Evolutionary conservation across 1,284 basidiomycete species (phyloP), one percentile per base, ranked within the genome.

Genomic region (Vanrija sp.): DNA sequence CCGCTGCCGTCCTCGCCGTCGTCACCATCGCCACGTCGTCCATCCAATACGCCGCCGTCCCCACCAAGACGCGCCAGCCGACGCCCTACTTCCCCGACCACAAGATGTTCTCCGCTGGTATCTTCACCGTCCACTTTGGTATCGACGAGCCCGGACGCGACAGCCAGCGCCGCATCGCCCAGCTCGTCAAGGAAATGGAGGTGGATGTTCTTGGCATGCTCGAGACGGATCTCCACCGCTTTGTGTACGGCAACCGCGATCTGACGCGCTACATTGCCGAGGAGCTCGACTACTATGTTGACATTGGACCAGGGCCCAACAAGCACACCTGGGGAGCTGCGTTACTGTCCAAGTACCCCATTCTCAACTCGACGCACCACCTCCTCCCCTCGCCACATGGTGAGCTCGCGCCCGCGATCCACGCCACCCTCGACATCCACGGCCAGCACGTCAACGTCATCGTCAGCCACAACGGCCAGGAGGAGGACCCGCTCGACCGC

Each of bases 61-160:
- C 41, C 47, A 4, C 39, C 4, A 31, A 36, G n/a, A 38, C 47
- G 2, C 9, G 20, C 6, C 23, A 20, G 19, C 69, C 72, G 0
- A 71, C 66, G 41, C 88, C 90, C 2, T 84, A 84, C 72, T 83
- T 84, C 55, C 75, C 84, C 8, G 80, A 86, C 10, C 79, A 70
- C 52, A 59, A 87, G 19, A 79, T 90, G 19, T 78, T 95, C 43
- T 87, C 85, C n/a, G 86, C 87, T 10, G 93, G 90, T 1, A 93
- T 96, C 53, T 95, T 90, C 89, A 94, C 93, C 0, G 69, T 94
- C 24, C 91, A 95, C 72, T 95, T 95, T 70, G 89, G 88, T 3
- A 83, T 92, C 47, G 87, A 91, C 65, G 86, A 89, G 59, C 81
- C 80, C 41, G 89, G 90, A 5, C 80, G 87, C 59, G 90, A 93